These are phyloP conservation scores for Tuber magnatum DNA, from an alignment of 495 filamentous ascomycete species.

Conservation along the genomic window DNA sequence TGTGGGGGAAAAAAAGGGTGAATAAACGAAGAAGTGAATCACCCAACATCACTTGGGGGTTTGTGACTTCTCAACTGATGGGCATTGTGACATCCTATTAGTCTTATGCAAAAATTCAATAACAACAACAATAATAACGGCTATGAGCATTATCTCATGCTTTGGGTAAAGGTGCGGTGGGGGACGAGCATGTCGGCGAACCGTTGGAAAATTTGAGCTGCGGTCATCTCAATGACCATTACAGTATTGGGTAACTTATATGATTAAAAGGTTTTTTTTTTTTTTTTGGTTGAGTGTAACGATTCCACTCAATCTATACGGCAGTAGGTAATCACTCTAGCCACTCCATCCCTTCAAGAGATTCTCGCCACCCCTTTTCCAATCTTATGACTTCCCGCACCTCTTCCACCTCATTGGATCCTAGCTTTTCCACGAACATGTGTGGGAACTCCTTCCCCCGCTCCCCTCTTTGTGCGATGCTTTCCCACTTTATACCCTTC, in stretches of 20 bases:
- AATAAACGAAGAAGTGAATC: too few relatives aligned
- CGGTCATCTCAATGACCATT: background rate
- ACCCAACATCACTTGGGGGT: background rate
- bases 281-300: background rate
- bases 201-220: background rate
- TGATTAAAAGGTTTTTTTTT: too few relatives aligned
- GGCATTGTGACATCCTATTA: too few relatives aligned
- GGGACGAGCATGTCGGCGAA: background rate
- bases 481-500: slow-evolving; percentile 19
- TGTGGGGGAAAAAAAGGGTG: too few relatives aligned
- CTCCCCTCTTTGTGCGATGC: slow-evolving; percentile 3
- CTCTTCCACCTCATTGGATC: slow-evolving; percentile 9
- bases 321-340: slow-evolving; percentile 2
- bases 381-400: slow-evolving; percentile 7
- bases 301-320: background rate
- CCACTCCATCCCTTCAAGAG: slow-evolving; percentile 17
- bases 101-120: too few relatives aligned
- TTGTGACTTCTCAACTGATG: background rate
- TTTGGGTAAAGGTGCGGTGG: background rate
- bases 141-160: background rate
- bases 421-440: slow-evolving; percentile 5
- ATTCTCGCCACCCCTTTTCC: slow-evolving; percentile 11
- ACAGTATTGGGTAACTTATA: too few relatives aligned
- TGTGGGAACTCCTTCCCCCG: slow-evolving; percentile 18
- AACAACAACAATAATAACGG: background rate